phyloP scores from a whole-genome alignment of 441 rosid genomes.

The Corymbia citriodora region DNA sequence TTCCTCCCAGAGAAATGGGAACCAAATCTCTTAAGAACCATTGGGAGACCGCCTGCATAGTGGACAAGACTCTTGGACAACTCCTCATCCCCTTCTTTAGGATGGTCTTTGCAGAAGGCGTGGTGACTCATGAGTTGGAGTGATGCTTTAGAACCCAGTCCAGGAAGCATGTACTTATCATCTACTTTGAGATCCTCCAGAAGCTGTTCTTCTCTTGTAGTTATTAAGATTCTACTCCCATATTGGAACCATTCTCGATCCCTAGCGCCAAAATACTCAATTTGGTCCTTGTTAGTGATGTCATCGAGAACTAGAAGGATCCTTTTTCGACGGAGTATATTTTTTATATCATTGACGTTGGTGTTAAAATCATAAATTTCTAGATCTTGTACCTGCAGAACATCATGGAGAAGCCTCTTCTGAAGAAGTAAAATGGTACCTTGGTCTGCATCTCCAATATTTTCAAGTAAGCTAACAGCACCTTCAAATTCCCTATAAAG shows the following conservation, averaged over 20 bases:
- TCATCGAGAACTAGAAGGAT: background rate
- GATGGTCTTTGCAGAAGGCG: accelerated
- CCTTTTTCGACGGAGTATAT: background rate
- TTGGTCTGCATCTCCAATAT: background rate
- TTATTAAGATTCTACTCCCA: background rate
- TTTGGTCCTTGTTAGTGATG: background rate
- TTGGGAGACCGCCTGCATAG: background rate
- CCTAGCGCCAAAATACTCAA: background rate
- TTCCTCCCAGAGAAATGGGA: background rate
- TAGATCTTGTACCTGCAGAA: background rate
- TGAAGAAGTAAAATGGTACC: background rate
- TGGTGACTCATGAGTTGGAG: background rate
- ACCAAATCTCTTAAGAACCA: accelerated
- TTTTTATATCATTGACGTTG: background rate
- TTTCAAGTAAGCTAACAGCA: background rate
- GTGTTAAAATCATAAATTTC: background rate
- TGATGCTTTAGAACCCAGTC: background rate
- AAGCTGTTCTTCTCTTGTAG: background rate
- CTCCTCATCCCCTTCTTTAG: background rate
- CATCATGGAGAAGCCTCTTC: background rate
- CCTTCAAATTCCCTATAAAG: background rate
- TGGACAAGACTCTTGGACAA: background rate
- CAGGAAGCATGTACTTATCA: accelerated
- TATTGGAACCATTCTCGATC: background rate
- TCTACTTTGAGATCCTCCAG: background rate